These are phyloP conservation scores for Coniochaeta hoffmannii DNA, from an alignment of 2,329 filamentous ascomycete genomes.

Conservation along the genomic window DNA sequence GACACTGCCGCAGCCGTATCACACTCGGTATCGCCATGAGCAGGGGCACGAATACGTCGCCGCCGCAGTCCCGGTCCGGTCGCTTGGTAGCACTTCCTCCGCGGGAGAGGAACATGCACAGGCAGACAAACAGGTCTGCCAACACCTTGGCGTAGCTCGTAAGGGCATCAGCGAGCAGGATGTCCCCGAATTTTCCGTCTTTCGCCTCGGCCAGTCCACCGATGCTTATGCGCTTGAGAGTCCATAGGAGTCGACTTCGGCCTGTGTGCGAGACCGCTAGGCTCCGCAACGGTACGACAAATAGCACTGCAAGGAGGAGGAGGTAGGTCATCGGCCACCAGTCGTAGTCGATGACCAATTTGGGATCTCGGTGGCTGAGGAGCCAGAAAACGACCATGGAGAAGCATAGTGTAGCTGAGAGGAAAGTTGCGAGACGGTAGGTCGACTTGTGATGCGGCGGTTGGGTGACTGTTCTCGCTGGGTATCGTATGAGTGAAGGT, in stretches of 20 bases:
- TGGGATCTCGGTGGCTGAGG: slow-evolving; percentile 62
- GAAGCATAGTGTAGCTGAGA: slow-evolving; percentile 61
- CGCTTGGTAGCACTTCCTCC: slow-evolving; percentile 68
- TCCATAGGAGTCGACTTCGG: slow-evolving; percentile 67
- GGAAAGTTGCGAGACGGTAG: slow-evolving; percentile 74
- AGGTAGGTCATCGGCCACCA: slow-evolving; percentile 84
- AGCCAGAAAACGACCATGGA: slow-evolving; percentile 81
- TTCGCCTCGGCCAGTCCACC: slow-evolving; percentile 80
- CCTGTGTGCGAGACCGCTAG: slow-evolving; percentile 57
- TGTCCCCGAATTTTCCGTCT: slow-evolving; percentile 91
- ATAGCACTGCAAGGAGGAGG: slow-evolving; percentile 59
- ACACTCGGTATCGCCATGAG: slow-evolving; percentile 76
- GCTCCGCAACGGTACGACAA: slow-evolving; percentile 65
- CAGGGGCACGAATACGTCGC: slow-evolving; percentile 70
- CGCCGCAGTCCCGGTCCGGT: slow-evolving; percentile 77
- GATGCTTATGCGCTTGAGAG: slow-evolving; percentile 68
- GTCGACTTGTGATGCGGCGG: slow-evolving; percentile 72
- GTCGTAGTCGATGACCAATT: slow-evolving; percentile 69
- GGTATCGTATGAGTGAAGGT: slow-evolving; percentile 79
- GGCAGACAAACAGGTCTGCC: slow-evolving; percentile 77
- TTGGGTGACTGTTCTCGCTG: slow-evolving; percentile 61
- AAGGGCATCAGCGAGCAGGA: slow-evolving; percentile 85
- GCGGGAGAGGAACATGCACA: slow-evolving; percentile 82
- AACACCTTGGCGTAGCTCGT: slow-evolving; percentile 93
- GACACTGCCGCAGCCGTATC: slow-evolving; percentile 85